Conservation (phyloP, 352 stramenopile species). For the Pythium sp. region DNA sequence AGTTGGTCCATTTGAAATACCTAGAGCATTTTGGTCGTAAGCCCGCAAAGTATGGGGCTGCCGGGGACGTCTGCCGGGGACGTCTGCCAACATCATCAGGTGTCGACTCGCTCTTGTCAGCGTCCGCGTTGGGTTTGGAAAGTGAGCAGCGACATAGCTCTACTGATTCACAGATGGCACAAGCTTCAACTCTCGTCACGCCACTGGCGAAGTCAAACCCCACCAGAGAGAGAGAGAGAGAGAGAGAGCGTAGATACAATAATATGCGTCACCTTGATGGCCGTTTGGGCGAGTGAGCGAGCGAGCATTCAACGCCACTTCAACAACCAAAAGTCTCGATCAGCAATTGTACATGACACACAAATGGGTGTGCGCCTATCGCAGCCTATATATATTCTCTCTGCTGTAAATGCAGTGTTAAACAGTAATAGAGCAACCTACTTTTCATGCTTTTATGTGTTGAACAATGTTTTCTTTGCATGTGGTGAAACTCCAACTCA, state of each 20-base stretch:
- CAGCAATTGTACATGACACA: neutral
- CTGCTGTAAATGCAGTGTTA: too few relatives aligned
- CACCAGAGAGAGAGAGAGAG: neutral
- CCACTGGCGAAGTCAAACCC: neutral
- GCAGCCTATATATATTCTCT: neutral
- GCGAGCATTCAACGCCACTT: neutral
- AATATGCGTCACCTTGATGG: neutral
- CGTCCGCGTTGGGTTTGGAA: neutral
- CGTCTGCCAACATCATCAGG: neutral
- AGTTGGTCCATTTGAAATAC: neutral
- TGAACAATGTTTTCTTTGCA: neutral
- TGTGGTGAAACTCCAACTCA: neutral
- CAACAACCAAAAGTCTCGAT: neutral
- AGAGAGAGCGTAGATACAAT: neutral
- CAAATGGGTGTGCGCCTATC: neutral
- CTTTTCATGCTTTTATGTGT: neutral
- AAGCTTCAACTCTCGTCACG: neutral
- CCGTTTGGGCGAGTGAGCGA: neutral
- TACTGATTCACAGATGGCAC: neutral
- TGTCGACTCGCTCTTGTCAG: neutral
- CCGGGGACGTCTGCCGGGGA: too few relatives aligned
- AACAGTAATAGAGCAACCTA: too few relatives aligned
- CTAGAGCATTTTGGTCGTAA: neutral
- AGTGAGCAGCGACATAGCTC: too few relatives aligned
- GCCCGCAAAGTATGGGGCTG: neutral